These are phyloP conservation scores for Arbutus unedo DNA, from an alignment of 148 eudicot species.

Conservation along the genomic window DNA sequence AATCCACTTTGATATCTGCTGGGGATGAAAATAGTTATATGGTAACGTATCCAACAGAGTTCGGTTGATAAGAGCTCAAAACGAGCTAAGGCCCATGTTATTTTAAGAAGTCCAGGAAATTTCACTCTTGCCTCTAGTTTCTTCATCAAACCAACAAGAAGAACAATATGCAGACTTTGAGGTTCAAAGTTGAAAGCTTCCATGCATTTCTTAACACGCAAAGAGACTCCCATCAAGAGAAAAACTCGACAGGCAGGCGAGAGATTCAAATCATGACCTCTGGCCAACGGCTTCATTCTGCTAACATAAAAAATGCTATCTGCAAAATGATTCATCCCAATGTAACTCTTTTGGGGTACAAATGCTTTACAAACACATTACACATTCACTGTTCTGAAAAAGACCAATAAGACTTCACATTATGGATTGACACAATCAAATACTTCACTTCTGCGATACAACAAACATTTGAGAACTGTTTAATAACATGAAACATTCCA, in stretches of 20 bases:
- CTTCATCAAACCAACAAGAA: too few relatives aligned
- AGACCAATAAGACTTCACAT: constrained; percentile 13
- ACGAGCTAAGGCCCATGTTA: too few relatives aligned
- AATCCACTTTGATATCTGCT: too few relatives aligned
- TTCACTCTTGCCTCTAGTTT: too few relatives aligned
- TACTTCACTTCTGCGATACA: constrained; percentile 23
- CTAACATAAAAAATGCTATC: neutral
- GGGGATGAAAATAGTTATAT: too few relatives aligned
- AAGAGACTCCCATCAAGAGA: neutral
- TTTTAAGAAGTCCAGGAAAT: too few relatives aligned
- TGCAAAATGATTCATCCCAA: neutral
- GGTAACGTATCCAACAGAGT: too few relatives aligned
- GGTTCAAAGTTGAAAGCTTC: neutral
- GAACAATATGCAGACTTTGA: neutral
- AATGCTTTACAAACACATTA: neutral
- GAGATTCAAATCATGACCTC: neutral
- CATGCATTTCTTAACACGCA: neutral
- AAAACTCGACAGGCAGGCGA: neutral
- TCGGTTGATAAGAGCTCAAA: too few relatives aligned
- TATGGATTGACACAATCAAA: constrained; percentile 22
- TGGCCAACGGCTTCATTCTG: neutral
- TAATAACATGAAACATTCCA: constrained; percentile 20
- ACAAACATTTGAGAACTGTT: constrained; percentile 27
- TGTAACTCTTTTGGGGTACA: neutral
- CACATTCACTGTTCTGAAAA: neutral